phyloP scores from a whole-genome alignment of 352 stramenopile species.

The Phytophthora cryptogea region DNA sequence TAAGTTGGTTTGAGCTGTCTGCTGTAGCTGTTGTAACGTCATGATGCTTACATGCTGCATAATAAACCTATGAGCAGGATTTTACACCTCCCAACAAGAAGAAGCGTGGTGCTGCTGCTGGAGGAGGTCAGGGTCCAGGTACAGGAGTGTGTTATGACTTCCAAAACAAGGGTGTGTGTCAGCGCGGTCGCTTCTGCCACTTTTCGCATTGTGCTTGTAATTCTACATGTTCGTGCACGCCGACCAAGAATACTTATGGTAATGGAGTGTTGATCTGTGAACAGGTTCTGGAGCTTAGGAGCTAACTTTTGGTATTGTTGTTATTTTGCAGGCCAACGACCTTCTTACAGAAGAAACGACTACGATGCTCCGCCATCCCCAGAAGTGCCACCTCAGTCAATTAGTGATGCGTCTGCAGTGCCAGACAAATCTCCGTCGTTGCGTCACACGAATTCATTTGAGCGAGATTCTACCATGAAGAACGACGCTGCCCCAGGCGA shows the following conservation, averaged over 20 bases:
- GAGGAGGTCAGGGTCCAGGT: slow-evolving; percentile 44
- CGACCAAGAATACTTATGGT: slow-evolving; percentile 87
- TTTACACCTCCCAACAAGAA: slow-evolving; percentile 66
- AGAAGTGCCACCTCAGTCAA: slow-evolving; percentile 36
- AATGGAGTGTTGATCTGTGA: slow-evolving; percentile 4
- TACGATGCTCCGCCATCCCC: slow-evolving; percentile 79
- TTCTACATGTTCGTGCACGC: slow-evolving; percentile 83
- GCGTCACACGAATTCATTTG: slow-evolving; percentile 46
- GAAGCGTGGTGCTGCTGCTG: slow-evolving; percentile 49
- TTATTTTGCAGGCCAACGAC: slow-evolving; percentile 62
- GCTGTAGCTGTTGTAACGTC: neutral
- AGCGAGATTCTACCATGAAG: slow-evolving; percentile 52
- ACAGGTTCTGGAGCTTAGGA: slow-evolving; percentile 1
- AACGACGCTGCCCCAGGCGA: slow-evolving; percentile 30
- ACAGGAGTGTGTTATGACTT: slow-evolving; percentile 90
- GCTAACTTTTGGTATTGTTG: slow-evolving; percentile 20
- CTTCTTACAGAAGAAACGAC: slow-evolving; percentile 81
- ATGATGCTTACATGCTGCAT: neutral
- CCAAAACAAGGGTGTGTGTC: slow-evolving; percentile 88
- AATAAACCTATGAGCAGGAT: slow-evolving; percentile 39
- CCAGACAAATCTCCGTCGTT: slow-evolving; percentile 52
- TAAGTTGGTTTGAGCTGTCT: slow-evolving; percentile 17
- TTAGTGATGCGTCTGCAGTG: slow-evolving; percentile 30
- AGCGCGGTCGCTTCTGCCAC: slow-evolving; percentile 83
- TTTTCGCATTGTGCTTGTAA: slow-evolving; percentile 90